A percentile compares a stretch with the other conserved stretches of the same genome.
These are phyloP conservation scores for Stachybotrys chartarum DNA, from an alignment of 2,329 filamentous ascomycete species.

Conservation along the genomic window DNA sequence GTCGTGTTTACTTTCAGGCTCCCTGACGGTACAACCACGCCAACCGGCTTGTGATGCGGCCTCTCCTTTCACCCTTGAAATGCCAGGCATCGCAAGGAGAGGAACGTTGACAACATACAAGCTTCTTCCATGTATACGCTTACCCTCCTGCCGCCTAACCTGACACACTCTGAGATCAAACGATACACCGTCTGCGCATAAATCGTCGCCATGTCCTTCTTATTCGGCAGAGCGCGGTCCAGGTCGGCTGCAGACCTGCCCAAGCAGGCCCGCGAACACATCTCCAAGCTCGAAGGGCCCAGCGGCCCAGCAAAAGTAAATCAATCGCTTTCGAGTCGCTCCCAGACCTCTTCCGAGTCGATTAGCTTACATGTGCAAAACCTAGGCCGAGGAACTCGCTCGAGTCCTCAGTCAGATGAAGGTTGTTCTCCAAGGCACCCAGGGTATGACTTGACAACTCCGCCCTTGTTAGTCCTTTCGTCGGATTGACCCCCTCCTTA, in stretches of 20 bases:
- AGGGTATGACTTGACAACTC: conserved; percentile 50
- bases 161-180: not conserved
- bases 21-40: not conserved
- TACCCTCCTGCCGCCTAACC: too few species aligned
- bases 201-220: conserved; percentile 39
- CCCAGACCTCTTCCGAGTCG: not conserved
- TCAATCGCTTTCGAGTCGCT: not conserved
- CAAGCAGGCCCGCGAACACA: conserved; percentile 48
- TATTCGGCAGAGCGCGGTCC: conserved; percentile 46
- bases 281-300: conserved; percentile 43
- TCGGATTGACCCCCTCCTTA: not conserved
- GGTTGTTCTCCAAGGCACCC: conserved; percentile 83
- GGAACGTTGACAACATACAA: not conserved
- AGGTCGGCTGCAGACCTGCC: conserved; percentile 46
- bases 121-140: not conserved
- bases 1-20: not conserved
- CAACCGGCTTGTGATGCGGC: not conserved
- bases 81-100: not conserved
- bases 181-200: not conserved
- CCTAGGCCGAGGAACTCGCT: conserved; percentile 76
- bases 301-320: conserved; percentile 39
- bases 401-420: conserved; percentile 89
- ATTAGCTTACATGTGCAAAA: not conserved
- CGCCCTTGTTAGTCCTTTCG: not conserved
- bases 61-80: not conserved